Base-by-base conservation (phyloP, 805 yeast genomes). In the Yarrowia sp. region DNA sequence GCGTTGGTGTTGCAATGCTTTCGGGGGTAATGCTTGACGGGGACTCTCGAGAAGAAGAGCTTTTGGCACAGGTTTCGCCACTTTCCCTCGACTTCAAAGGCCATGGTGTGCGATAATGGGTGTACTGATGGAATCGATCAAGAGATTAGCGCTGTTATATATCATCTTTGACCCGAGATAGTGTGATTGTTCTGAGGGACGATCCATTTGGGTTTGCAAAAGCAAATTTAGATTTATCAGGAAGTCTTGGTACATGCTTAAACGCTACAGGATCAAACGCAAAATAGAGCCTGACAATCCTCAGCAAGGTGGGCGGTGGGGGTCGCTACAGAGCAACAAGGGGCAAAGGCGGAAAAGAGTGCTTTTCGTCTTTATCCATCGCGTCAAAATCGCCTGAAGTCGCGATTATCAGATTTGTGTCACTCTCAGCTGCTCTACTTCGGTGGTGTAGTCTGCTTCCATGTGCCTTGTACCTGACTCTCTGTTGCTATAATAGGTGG, bases 1-100 rank as follows among this genome's bases (percentile, higher is more conserved):
- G 58, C 58, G 58, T 51, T 51, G 41, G 58, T 51, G 41, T 51
- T 51, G 42, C 42, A 29, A 4, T 21, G 14, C 31, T 51, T 35
- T 5, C 32, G 58, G 16, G 58, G 58, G 13, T 51, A 51, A 24
- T 51, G 58, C 7, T 35, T 51, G 42, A 51, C 58, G 4, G 16
- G 22, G 2, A 6, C 32, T 12, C 58, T 10, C 1, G 58, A 51
- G 24, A 51, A 24, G 42, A 51, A 51, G 32, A 51, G 58, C 24
- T 24, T 31, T 21, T 47, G 38, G 21, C 38, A 31, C n/a, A 47
- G 38, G 3, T 27, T 14, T 14, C 14, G 7, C 38, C n/a, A 31
- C 19, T 32, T 19, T 14, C 8, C 36, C 36, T 44, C 49, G 6
- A 27, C 49, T 44, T 16, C 36, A 19, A 46, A 46, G 25, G 53